Evolutionary conservation across 164 flowering plant genomes (phyloP), one percentile per base, ranked within the genome.

Genomic region (Liriodendron chinense): DNA sequence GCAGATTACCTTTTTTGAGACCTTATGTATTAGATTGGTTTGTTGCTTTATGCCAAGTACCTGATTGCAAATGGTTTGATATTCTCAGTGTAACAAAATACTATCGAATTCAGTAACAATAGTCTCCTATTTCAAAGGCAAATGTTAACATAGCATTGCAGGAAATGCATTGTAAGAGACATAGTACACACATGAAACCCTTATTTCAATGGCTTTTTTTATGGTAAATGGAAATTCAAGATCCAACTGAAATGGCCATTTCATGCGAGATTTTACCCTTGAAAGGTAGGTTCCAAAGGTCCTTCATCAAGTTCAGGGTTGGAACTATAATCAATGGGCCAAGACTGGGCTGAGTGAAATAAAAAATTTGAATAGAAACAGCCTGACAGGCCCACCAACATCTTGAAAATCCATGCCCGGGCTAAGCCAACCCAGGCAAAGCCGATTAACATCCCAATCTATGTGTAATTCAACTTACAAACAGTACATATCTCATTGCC

Each of bases 21-120:
- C 83, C 85, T 93, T 93, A 84, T 93, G 97, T 10, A 85, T 80
- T 57, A 90, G 84, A 81, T 75, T 78, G 68, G 79, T 74, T 63
- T 85, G 91, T 64, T 85, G 91, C 77, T 84, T 87, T 72, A 75
- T 49, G 59, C 82, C 94, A 76, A 66, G 78, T 61, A 89, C 86
- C 97, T 94, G 92, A 67, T 26, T 73, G 7, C 74, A 72, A 77
- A 49, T 12, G 28, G 69, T 47, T 12, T 72, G 56, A 16, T 18
- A 59, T 22, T 56, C 34, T 71, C 6, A 65, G 67, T 25, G 10
- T n/a, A 43, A 10, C 6, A 5, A 66, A 13, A 66, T 13, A 66
- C 20, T 9, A 63, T 22, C 24, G 2, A 24, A 66, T 23, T 66
- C 43, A 66, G 23, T 22, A 26, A 66, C 10, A 14, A 66, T 24